Evolutionary conservation across 129 eudicot genomes (phyloP).

Genomic region (Helichrysum umbraculigerum): DNA sequence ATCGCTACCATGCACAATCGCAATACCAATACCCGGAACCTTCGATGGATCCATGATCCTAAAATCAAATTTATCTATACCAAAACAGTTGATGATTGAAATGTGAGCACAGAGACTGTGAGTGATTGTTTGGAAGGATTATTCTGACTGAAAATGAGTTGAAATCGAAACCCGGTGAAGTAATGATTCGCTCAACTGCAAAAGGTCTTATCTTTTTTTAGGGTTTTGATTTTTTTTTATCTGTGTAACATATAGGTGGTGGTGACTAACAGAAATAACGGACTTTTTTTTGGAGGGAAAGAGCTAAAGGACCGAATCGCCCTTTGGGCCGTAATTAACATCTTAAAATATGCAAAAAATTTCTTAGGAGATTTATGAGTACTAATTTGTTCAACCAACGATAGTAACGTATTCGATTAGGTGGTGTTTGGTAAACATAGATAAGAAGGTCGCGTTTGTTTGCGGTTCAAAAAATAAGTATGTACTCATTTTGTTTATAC

Average conservation of each 20-base stretch:
- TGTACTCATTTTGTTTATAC: too few relatives aligned
- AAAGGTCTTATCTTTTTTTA: neutral
- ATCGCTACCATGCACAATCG: constrained; percentile 20
- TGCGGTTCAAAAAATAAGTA: too few relatives aligned
- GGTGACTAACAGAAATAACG: constrained; percentile 14
- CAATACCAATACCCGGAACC: constrained; percentile 60
- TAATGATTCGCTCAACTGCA: constrained; percentile 2
- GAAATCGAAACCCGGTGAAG: constrained; percentile 24
- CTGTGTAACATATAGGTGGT: neutral
- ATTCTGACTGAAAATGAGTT: constrained; percentile 18
- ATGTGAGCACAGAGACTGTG: constrained; percentile 31
- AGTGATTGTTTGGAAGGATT: constrained; percentile 23
- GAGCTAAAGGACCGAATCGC: neutral
- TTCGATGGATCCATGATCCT: constrained; percentile 41
- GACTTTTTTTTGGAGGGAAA: constrained; percentile 5
- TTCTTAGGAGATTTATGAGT: too few relatives aligned
- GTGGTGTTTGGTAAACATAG: too few relatives aligned
- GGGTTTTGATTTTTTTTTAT: neutral
- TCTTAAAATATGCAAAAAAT: too few relatives aligned
- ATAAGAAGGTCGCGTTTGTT: too few relatives aligned
- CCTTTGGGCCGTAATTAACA: neutral
- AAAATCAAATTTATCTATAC: neutral
- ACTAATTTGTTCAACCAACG: too few relatives aligned
- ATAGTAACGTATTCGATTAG: too few relatives aligned
- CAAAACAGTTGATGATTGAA: constrained; percentile 14